Evolutionary conservation across 1,284 basidiomycete species (phyloP).

Genomic region (Cryptococcus sp.): DNA sequence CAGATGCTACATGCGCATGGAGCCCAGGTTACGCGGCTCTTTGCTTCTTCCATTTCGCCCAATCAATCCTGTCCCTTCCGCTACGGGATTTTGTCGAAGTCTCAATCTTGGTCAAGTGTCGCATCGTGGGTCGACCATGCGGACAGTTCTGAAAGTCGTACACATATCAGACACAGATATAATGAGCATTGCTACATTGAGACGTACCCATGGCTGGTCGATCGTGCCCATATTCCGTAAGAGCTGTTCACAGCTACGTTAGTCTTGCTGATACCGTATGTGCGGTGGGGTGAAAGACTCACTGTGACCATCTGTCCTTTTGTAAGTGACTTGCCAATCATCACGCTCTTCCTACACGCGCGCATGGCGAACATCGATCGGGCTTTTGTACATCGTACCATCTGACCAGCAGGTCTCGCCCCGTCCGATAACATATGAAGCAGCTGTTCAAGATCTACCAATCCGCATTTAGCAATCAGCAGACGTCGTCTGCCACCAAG

Average conservation of each 20-base stretch:
- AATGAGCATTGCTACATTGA: not conserved
- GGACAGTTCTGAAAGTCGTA: constrained; percentile 73
- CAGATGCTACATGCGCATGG: no score
- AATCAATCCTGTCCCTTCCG: constrained; percentile 28
- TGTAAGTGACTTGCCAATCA: constrained; percentile 87
- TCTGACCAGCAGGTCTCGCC: constrained; percentile 65
- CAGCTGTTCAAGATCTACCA: constrained; percentile 89
- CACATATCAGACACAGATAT: constrained; percentile 1
- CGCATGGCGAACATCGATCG: constrained; percentile 94
- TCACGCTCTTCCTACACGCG: constrained; percentile 93
- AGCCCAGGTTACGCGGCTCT: no score
- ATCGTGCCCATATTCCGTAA: constrained; percentile 91
- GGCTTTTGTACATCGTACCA: constrained; percentile 90
- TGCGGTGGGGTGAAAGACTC: constrained; percentile 32
- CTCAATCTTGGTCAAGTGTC: constrained; percentile 63
- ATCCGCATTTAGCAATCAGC: not conserved
- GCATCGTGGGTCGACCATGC: constrained; percentile 94
- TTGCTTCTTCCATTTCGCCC: constrained; percentile 21
- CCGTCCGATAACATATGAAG: constrained; percentile 77
- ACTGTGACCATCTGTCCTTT: constrained; percentile 77
- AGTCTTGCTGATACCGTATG: not conserved
- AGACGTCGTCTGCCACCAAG: not conserved
- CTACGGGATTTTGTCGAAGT: constrained; percentile 9
- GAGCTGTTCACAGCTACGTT: constrained; percentile 59
- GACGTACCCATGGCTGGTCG: constrained; percentile 81